Base-by-base conservation (phyloP, 2,329 filamentous ascomycete genomes). In the Epichloe uncinata region DNA sequence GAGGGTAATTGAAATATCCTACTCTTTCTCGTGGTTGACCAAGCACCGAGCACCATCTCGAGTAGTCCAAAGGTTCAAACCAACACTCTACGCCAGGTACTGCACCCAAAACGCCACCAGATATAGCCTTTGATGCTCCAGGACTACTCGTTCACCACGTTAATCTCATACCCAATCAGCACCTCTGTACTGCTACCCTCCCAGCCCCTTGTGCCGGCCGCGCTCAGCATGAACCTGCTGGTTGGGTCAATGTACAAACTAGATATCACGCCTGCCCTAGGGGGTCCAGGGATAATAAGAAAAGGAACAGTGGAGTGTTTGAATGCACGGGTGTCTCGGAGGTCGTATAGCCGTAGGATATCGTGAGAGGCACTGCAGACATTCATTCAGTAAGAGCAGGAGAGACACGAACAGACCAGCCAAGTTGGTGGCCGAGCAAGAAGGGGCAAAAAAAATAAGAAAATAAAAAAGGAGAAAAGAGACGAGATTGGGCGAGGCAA, bases 171-270 rank as follows among this genome's bases (percentile, higher is more conserved):
- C 15, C 93, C 93, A 49, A 98, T 79, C 53, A 98, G 66, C 0
- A 93, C 88, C 69, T 98, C 93, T 0, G 93, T 97, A 36, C 78
- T 83, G 18, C 78, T 82, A 1, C 93, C 93, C 65, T 97, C 93
- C 93, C 93, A 98, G 1, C 93, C 93, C 54, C 93, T 73, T 54
- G 93, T 97, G 0, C 93, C 93, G 4, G 87, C 90, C 0, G 88
- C 87, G 2, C 87, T 91, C 35, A 98, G 78, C 84, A 98, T 91
- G 62, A 90, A 97, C 16, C 82, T 77, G 63, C 87, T 91, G 0
- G 87, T 86, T 4, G 86, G 86, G 63, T 98, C 93, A 44, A 96
- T 74, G 60, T 91, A 93, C 9, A 97, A 70, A 53, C 85, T 82
- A 0, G 85, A 87, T 41, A 96, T 91, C 41, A 95, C 87, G 42